Conservation (phyloP, 2,329 filamentous ascomycete genomes). For the Aspergillus sp. region DNA sequence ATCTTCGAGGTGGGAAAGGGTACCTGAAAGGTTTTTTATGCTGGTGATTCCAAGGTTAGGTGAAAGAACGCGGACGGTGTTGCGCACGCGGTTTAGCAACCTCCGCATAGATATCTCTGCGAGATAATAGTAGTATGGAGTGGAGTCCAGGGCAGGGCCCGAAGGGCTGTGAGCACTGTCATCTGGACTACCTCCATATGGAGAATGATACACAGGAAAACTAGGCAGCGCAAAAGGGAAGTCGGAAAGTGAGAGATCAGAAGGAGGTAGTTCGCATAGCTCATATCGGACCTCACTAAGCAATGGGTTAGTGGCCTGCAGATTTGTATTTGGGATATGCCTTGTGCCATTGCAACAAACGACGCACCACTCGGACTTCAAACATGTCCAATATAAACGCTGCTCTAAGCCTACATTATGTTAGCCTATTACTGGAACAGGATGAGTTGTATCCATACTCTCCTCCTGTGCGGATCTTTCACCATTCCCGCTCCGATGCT, state of each 20-base stretch:
- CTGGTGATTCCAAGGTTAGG: slow-evolving; percentile 16
- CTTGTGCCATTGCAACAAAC: too few relatives aligned
- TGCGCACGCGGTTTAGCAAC: slow-evolving; percentile 34
- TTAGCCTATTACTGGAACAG: neutral
- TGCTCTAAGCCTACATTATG: slow-evolving; percentile 21
- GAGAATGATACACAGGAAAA: slow-evolving; percentile 18
- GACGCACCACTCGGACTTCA: slow-evolving; percentile 25
- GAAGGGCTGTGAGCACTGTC: slow-evolving; percentile 13
- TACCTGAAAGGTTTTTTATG: slow-evolving; percentile 17
- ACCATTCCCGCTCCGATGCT: slow-evolving; percentile 20
- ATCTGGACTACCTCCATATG: slow-evolving; percentile 14
- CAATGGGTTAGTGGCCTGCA: neutral
- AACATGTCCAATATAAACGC: slow-evolving; percentile 26
- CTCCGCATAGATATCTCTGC: slow-evolving; percentile 27
- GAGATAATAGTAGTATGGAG: slow-evolving; percentile 26
- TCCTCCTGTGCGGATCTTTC: slow-evolving; percentile 23
- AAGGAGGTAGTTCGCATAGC: slow-evolving; percentile 23
- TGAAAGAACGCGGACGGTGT: slow-evolving; percentile 22
- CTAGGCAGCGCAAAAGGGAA: slow-evolving; percentile 25
- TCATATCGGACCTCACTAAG: slow-evolving; percentile 26
- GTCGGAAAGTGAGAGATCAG: slow-evolving; percentile 24
- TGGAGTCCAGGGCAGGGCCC: slow-evolving; percentile 18
- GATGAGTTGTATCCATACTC: slow-evolving; percentile 13
- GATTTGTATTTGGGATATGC: too few relatives aligned
- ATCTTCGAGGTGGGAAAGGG: slow-evolving; percentile 20